These are phyloP conservation scores for Metarhizium anisopliae DNA, from an alignment of 2,329 filamentous ascomycete genomes.

Conservation along the genomic window DNA sequence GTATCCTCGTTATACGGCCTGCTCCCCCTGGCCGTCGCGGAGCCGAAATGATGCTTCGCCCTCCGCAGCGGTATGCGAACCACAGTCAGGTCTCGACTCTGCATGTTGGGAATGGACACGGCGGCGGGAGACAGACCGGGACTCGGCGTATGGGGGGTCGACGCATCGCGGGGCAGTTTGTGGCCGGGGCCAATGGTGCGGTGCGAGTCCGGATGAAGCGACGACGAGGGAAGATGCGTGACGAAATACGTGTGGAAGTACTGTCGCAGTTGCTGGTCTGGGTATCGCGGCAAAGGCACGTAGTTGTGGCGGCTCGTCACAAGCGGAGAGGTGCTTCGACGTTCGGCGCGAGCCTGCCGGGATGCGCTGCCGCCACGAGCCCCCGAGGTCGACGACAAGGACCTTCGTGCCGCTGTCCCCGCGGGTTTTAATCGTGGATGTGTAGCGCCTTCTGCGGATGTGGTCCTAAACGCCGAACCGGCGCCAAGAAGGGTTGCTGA, in stretches of 20 bases:
- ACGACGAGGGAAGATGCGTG: conserved; percentile 88
- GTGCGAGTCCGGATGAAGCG: conserved; percentile 78
- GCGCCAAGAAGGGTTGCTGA: conserved; percentile 4
- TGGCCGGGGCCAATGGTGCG: conserved; percentile 59
- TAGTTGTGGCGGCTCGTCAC: not conserved
- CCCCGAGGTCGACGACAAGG: not conserved
- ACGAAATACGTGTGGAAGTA: conserved; percentile 94
- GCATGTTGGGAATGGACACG: conserved; percentile 49
- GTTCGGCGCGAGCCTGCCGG: not conserved
- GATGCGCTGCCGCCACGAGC: not conserved
- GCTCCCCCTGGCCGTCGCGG: conserved; percentile 67
- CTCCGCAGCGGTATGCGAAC: conserved; percentile 89
- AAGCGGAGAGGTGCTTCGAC: not conserved
- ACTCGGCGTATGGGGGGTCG: conserved; percentile 61
- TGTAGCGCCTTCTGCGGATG: not conserved
- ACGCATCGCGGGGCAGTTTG: conserved; percentile 78
- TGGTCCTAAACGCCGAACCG: not conserved
- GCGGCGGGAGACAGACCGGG: conserved; percentile 47
- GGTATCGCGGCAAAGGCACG: not conserved
- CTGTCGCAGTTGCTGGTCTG: conserved; percentile 5
- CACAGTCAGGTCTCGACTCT: conserved; percentile 73
- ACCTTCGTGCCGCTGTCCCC: not conserved
- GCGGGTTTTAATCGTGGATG: not conserved
- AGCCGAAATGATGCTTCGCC: conserved; percentile 94
- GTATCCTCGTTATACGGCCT: conserved; percentile 89